Base-by-base conservation (phyloP, 2,329 filamentous ascomycete species). In the Amphichorda felina region DNA sequence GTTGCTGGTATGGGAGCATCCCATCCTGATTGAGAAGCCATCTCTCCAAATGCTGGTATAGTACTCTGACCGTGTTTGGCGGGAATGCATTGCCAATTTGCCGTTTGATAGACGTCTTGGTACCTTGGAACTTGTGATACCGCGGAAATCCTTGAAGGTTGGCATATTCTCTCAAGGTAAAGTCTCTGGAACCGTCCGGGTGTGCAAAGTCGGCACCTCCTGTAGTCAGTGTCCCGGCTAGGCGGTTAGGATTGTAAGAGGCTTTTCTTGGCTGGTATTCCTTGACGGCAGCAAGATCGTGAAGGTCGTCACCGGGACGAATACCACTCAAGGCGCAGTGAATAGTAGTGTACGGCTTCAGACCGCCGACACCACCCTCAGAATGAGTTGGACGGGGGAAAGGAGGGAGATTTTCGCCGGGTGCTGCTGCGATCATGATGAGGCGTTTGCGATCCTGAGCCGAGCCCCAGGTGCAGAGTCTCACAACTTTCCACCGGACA, bases 51-150 rank as follows among this genome's bases (percentile, higher is more conserved):
- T 72, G 66, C n/a, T 50, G 48, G 41, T 68, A 73, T 0, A 75
- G 46, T 0, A 64, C 54, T 18, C 56, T 55, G 3, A 73, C 73
- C 0, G 70, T 66, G 19, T 59, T 59, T 0, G 82, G 74, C 0
- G 85, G 81, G 13, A 89, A 85, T 0, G 83, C 84, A 47, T 91
- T 89, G 0, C 84, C 84, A 42, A 89, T 82, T 50, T 87, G 82
- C 42, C 63, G 69, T 43, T 70, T 70, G 13, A 72, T 57, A 11
- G 49, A 52, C 1, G 51, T 56, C 14, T 54, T 50, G 0, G 53
- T 60, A 0, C 56, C 57, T 0, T 57, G 41, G 46, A 89, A 88
- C 1, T 52, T 50, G 49, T 84, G 79, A 2, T 59, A 49, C 0
- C 56, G 40, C 0, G 81, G 80, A 35, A 91, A 91, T 0, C 77